Base-by-base conservation (phyloP, 2,329 filamentous ascomycete genomes). In the Colletotrichum abscissum region DNA sequence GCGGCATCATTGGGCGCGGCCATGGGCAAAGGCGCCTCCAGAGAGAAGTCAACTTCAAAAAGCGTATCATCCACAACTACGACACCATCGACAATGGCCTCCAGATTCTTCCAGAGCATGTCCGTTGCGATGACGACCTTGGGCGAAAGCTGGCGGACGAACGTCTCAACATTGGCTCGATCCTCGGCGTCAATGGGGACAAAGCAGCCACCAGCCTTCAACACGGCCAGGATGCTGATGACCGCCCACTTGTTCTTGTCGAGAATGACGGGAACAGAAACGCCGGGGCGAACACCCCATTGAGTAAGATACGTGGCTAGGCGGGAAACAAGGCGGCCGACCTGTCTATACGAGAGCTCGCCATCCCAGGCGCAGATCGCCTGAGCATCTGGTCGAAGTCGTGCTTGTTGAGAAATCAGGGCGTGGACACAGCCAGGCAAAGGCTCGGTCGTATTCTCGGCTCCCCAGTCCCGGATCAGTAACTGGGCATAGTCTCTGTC, bases 221-320 rank as follows among this genome's bases (percentile, higher is more conserved):
- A 82, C 1, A 92, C 87, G 0, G 92, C 92, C 24, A 95, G 85
- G 73, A 95, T 92, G 7, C 91, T 88, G 52, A 94, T 83, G 60
- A 94, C 92, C 0, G 93, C 86, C 79, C 92, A 88, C 16, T 91
- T 83, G 24, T 89, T 93, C 82, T 94, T 95, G 56, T 93, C 90
- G 77, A 95, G 86, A 22, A 92, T 88, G 6, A 95, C 86, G 5
- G 91, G 91, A 1, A 95, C 87, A 4, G 93, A 83, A 8, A 88
- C 85, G 11, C 89, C 87, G 0, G 86, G 84, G 0, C 83, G 80
- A 0, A 90, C 84, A 0, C 89, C 89, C 14, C 86, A 80, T 26
- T 86, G 83, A 2, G 86, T 79, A 0, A 94, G 84, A 63, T 87
- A 82, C 2, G 81, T 81, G 1, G 84, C 82, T 1, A 87, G 79